Percentiles rank a stretch among this genome's conserved stretches.
Conservation (phyloP, 2,329 filamentous ascomycete genomes). For the Xylariaceae sp. region DNA sequence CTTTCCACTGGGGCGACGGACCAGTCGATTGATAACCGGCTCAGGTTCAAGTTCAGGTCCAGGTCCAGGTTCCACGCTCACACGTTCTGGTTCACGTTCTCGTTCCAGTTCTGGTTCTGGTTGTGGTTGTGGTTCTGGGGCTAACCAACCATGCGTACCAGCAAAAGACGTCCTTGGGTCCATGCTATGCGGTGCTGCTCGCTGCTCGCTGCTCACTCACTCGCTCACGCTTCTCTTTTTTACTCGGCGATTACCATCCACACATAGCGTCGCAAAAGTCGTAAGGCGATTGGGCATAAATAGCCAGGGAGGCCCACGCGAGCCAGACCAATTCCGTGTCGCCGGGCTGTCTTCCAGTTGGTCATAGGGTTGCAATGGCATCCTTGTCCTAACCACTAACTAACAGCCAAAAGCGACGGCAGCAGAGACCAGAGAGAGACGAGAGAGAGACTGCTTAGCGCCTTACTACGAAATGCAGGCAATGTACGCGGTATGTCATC, state of each 20-base stretch:
- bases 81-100: too few species aligned
- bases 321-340: conserved; percentile 33
- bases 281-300: conserved; percentile 36
- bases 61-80: too few species aligned
- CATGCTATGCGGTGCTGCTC: not conserved
- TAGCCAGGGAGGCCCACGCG: conserved; percentile 36
- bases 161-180: not conserved
- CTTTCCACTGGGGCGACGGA: too few species aligned
- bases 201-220: too few species aligned
- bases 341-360: conserved; percentile 43
- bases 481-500: conserved; percentile 8
- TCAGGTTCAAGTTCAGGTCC: too few species aligned
- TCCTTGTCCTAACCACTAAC: conserved; percentile 27
- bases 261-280: not conserved
- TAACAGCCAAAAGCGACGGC: too few species aligned
- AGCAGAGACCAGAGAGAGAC: conserved; percentile 18
- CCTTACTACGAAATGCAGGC: conserved; percentile 4
- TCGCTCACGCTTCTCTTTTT: not conserved
- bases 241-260: not conserved
- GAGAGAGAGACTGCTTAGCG: conserved; percentile 28
- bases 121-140: too few species aligned
- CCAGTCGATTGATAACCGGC: too few species aligned
- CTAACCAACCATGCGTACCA: not conserved
- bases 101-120: too few species aligned
- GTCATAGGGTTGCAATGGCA: conserved; percentile 32